These are phyloP conservation scores for Neurospora terricola DNA, from an alignment of 495 filamentous ascomycete genomes.

Conservation along the genomic window DNA sequence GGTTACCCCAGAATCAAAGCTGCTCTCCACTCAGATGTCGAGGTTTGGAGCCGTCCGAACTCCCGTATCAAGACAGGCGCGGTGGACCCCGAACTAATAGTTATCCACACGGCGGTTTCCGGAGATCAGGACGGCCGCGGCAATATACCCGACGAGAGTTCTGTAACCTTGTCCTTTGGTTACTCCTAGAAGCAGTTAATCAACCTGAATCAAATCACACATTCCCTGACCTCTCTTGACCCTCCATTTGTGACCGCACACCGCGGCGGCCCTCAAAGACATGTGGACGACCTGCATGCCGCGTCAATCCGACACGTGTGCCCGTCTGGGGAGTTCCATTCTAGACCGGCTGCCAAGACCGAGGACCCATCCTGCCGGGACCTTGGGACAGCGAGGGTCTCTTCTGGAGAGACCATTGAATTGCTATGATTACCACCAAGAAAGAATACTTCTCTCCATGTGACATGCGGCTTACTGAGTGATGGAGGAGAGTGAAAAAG, in stretches of 20 bases:
- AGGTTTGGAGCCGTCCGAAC: not conserved
- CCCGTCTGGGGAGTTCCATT: not conserved
- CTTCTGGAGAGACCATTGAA: not conserved
- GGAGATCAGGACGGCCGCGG: not conserved
- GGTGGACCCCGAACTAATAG: not conserved
- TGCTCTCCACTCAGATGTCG: not conserved
- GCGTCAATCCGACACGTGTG: not conserved
- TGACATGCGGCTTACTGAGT: not conserved
- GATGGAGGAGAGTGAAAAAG: not conserved
- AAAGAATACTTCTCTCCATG: not conserved
- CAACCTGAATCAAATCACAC: not conserved
- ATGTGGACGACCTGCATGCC: not conserved
- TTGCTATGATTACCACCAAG: not conserved
- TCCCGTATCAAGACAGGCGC: not conserved
- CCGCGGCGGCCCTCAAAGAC: not conserved
- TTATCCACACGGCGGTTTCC: not conserved
- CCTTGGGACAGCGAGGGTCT: not conserved
- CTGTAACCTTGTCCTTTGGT: not conserved
- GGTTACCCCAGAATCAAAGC: not conserved
- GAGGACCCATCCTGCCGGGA: not conserved
- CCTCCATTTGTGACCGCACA: not conserved
- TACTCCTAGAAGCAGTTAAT: not conserved
- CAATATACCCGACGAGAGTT: not conserved
- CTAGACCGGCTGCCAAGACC: not conserved
- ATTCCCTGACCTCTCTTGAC: not conserved